Base-by-base conservation (phyloP, 192 early-diverging fungal genomes). In the Backusella morwellensis region DNA sequence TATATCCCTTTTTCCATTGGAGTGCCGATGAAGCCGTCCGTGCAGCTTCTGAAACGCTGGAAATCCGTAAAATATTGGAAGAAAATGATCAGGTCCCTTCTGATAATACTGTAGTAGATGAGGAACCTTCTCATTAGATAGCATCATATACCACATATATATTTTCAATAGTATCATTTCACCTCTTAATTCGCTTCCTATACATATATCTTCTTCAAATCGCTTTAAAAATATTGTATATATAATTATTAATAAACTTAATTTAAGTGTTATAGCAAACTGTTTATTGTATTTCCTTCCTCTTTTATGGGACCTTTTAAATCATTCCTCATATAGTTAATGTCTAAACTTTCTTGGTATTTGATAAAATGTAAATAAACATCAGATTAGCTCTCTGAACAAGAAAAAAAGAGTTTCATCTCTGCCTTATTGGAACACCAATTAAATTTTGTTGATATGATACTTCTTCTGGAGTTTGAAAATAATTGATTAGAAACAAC, bases 1-100 rank as follows among this genome's bases (percentile, higher is more conserved):
- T 59, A 15, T 80, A 84, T 70, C 76, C 78, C 2, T 84, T 77
- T 71, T 84, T 84, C 71, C 82, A 84, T 42, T 84, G 76, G 72
- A 77, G 76, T 42, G 41, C 76, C 23, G 82, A 84, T 52, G 78
- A 80, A 66, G 82, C 82, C 3, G 79, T 80, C 21, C 68, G 67
- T 40, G 74, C 82, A 23, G 82, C 82, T 29, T 15, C 34, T 38
- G 26, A 42, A 42, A 47, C 78, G 0, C 21, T 75, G 29, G 6
- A 15, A 40, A n/a, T 34, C 21, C 77, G 72, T 40, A 36, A 59
- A 63, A 14, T 63, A 29, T 14, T 63, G 12, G 56, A 63, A 12
- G 56, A 26, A 63, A 63, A 63, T 63, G 12, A 63, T 63, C 21
- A 63, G 12, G 23, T 14, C 11, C n/a, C 56, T 29, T 63, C 11